These are phyloP conservation scores for Ogataea angusta DNA, from an alignment of 805 yeast genomes.

Conservation along the genomic window DNA sequence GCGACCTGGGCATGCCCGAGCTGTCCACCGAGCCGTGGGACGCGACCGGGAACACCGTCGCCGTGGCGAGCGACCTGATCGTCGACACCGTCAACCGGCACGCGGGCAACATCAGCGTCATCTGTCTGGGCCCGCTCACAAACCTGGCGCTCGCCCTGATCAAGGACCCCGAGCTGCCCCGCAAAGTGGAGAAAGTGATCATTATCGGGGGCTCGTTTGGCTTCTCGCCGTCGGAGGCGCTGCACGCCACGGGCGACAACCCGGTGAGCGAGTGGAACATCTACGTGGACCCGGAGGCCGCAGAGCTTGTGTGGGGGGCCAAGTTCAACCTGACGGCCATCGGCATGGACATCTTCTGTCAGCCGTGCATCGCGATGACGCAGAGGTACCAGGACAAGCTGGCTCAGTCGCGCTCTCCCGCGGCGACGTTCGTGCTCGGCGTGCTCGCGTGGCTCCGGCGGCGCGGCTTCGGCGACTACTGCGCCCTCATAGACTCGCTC, in stretches of 20 bases:
- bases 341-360: constrained; percentile 30
- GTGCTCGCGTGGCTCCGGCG: constrained; percentile 21
- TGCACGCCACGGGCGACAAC: constrained; percentile 30
- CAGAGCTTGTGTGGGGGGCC: constrained; percentile 22
- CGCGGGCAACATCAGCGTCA: constrained; percentile 16
- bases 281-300: constrained; percentile 30
- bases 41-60: constrained; percentile 5
- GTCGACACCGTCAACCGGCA: constrained; percentile 19
- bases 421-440: constrained; percentile 25
- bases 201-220: constrained; percentile 30
- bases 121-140: constrained; percentile 27
- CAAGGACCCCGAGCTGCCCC: constrained; percentile 23
- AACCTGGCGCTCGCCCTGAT: constrained; percentile 26
- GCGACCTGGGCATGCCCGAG: constrained; percentile 22
- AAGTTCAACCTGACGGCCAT: constrained; percentile 26
- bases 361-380: constrained; percentile 25
- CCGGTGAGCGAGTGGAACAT: constrained; percentile 30
- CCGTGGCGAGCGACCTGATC: constrained; percentile 24
- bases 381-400: constrained; percentile 10
- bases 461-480: constrained; percentile 26
- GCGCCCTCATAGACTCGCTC: constrained; percentile 28
- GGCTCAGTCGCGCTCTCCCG: constrained; percentile 9
- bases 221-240: constrained; percentile 21
- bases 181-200: constrained; percentile 22
- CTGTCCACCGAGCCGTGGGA: constrained; percentile 18